These are phyloP conservation scores for Sphaerostilbella broomeana DNA, from an alignment of 2,329 filamentous ascomycete genomes.

Conservation along the genomic window DNA sequence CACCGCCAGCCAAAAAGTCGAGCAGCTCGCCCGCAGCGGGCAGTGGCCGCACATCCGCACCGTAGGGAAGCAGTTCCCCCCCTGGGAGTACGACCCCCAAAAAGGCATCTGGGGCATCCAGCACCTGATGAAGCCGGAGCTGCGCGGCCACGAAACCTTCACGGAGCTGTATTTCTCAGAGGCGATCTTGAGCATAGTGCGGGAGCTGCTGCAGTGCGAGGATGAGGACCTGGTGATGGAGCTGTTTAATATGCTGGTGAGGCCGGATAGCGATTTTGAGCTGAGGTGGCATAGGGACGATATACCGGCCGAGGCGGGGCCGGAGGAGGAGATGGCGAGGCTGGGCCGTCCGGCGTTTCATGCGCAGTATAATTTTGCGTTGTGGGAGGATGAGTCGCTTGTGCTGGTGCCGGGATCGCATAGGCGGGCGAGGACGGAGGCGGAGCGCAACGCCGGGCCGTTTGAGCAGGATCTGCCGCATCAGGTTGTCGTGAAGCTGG, in stretches of 20 bases:
- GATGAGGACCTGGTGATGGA: constrained; percentile 74
- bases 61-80: constrained; percentile 84
- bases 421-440: constrained; percentile 59
- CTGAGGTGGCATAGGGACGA: constrained; percentile 85
- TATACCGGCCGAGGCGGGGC: constrained; percentile 57
- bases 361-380: constrained; percentile 81
- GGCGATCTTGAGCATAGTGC: constrained; percentile 55
- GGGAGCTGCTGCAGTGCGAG: constrained; percentile 50
- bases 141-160: constrained; percentile 57
- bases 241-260: constrained; percentile 77
- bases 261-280: constrained; percentile 63
- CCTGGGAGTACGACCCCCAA: constrained; percentile 58
- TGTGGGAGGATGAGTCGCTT: constrained; percentile 67
- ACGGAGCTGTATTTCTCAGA: constrained; percentile 65
- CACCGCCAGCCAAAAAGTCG: constrained; percentile 50
- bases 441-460: constrained; percentile 61
- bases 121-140: constrained; percentile 69
- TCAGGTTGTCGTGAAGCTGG: constrained; percentile 59
- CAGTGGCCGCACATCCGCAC: constrained; percentile 77
- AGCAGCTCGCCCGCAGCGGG: constrained; percentile 58
- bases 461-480: constrained; percentile 55
- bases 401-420: constrained; percentile 76
- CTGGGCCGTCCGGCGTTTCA: constrained; percentile 59
- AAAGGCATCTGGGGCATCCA: constrained; percentile 85
- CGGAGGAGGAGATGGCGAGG: constrained; percentile 59